These are phyloP conservation scores for Davidsoniella virescens DNA, from an alignment of 2,329 filamentous ascomycete genomes.

Conservation along the genomic window DNA sequence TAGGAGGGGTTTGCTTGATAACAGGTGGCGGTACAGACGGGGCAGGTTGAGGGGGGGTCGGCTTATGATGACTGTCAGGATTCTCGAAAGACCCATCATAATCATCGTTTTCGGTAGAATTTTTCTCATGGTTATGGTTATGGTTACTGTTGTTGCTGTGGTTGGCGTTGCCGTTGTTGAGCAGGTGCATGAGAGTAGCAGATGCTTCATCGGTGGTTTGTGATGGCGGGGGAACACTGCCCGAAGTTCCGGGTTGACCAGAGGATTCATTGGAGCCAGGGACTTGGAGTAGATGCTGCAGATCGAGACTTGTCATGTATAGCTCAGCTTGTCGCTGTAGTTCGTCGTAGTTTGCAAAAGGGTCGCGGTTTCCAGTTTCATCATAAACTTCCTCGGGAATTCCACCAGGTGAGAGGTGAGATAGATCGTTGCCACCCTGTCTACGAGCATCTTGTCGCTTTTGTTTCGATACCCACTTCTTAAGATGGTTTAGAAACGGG, in stretches of 20 bases:
- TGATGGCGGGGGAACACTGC: constrained; percentile 3
- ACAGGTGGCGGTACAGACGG: constrained; percentile 29
- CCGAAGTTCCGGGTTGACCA: not conserved
- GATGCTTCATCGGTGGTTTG: constrained; percentile 4
- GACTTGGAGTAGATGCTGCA: constrained; percentile 39
- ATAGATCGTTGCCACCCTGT: constrained; percentile 24
- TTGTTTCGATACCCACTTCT: constrained; percentile 81
- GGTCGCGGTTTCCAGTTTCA: constrained; percentile 19
- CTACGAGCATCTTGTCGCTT: constrained; percentile 28
- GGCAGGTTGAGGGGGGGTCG: constrained; percentile 23
- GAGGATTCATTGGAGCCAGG: not conserved
- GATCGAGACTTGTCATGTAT: constrained; percentile 33
- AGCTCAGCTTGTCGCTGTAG: constrained; percentile 25
- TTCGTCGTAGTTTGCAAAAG: constrained; percentile 18
- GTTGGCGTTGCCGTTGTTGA: constrained; percentile 4
- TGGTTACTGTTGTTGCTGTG: not conserved
- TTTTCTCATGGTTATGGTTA: not conserved
- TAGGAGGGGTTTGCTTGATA: constrained; percentile 18
- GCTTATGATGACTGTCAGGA: no score
- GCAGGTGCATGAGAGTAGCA: constrained; percentile 6
- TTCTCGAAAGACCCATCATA: no score
- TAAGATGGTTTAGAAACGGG: constrained; percentile 70
- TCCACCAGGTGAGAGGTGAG: constrained; percentile 18
- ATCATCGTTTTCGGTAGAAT: no score
- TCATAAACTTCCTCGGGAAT: constrained; percentile 34